Conservation (phyloP, 139 green algal species). For the Asterochloris erici region DNA sequence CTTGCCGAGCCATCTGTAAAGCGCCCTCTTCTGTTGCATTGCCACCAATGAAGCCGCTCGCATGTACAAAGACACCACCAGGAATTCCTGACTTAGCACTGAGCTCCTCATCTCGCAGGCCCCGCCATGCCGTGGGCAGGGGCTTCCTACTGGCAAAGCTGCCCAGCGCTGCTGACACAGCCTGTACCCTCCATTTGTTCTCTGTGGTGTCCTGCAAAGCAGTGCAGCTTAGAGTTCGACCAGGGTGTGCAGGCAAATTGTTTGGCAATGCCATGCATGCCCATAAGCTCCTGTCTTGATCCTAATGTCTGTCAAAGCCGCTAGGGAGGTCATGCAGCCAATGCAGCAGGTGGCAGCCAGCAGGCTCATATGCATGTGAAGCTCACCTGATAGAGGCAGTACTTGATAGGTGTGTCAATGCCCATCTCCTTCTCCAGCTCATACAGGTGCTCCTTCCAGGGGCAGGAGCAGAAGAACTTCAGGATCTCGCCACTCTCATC, state of each 20-base stretch:
- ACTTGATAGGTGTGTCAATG: constrained; percentile 45
- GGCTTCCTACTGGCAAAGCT: constrained; percentile 82
- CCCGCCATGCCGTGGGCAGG: constrained; percentile 83
- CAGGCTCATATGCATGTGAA: neutral
- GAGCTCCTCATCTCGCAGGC: constrained; percentile 84
- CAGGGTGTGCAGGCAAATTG: too few relatives aligned
- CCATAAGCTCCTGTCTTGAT: neutral
- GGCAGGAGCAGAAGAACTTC: constrained; percentile 55
- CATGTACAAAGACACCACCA: constrained; percentile 89
- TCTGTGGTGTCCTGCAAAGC: constrained; percentile 65
- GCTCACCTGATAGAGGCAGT: constrained; percentile 57
- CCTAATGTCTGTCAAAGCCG: too few relatives aligned
- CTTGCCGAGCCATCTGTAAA: constrained; percentile 64
- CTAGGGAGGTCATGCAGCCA: too few relatives aligned
- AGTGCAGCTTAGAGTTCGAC: neutral
- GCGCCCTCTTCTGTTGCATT: constrained; percentile 77
- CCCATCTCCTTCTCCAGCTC: constrained; percentile 86
- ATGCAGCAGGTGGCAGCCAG: neutral
- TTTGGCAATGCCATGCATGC: neutral
- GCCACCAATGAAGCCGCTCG: constrained; percentile 90
- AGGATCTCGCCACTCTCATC: constrained; percentile 62
- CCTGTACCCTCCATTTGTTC: constrained; percentile 79
- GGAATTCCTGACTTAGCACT: constrained; percentile 66
- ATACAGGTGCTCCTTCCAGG: constrained; percentile 98
- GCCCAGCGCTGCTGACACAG: constrained; percentile 65